Evolutionary conservation across 75 land plant species (phyloP), one percentile per base, ranked within the genome.

Genomic region (Adiantum capillusveneris): DNA sequence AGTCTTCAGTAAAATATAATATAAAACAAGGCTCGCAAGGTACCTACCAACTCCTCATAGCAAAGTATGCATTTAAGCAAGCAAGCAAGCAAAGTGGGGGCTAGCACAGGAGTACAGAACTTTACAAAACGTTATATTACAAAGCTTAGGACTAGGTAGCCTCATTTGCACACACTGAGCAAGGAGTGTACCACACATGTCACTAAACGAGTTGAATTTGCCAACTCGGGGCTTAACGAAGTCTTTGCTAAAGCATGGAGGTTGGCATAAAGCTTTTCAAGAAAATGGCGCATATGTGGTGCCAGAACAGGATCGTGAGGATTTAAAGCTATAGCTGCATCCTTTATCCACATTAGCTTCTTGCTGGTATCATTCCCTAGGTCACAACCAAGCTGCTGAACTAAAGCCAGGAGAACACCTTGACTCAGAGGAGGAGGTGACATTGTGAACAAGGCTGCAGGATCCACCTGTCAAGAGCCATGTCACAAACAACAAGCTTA

Each of bases 311-410:
- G 97, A 71, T 95, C 97, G n/a, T 76, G 56, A 14, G 99, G 96
- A 53, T 84, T 82, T 14, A 95, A 75, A 16, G 82, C 92, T 7
- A 75, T 57, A 0, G 86, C 81, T 16, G 86, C 97, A 14, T 86
- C 96, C 30, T 75, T 80, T 75, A 95, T 86, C 99, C 97, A 95
- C 11, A 51, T 56, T 18, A 90, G 62, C 57, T 90, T 95, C 11
- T 78, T 58, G 21, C 82, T 30, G 45, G 88, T 86, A 1, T 95
- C 99, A n/a, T 79, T 84, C 52, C 75, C 71, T 27, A 95, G 71
- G 44, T 90, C 99, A 69, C 97, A 95, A 12, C 97, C 84, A 42
- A 95, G 67, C 54, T 95, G 99, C 64, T 95, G 99, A 37, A 95
- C 78, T 43, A 95, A 92, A n/a, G 97, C 77, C 20, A 95, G 63